Conservation (phyloP, 163 green algal species). For the Scenedesmus sp. region DNA sequence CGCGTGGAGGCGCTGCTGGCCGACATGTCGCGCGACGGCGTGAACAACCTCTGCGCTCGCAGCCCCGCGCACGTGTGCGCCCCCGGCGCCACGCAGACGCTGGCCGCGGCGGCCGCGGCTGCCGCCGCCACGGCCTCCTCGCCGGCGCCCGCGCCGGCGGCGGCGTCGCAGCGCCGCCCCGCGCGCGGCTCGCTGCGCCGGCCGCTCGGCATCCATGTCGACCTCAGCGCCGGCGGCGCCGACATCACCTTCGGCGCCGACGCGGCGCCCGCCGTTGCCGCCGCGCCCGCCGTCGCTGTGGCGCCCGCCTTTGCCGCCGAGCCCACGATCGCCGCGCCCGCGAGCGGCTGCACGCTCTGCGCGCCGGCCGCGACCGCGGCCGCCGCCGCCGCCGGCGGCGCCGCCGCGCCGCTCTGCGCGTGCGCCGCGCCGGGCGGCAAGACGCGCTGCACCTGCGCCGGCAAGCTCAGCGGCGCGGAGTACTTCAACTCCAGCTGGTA, state of each 20-base stretch:
- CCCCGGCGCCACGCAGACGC: neutral
- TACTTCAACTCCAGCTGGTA: conserved; percentile 23
- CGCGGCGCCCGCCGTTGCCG: too few relatives aligned
- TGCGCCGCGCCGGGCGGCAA: conserved; percentile 31
- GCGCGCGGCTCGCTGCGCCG: too few relatives aligned
- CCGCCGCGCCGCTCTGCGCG: neutral
- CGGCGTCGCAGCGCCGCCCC: conserved; percentile 6
- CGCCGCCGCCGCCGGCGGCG: too few relatives aligned
- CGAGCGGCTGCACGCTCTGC: neutral
- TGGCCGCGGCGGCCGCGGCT: too few relatives aligned
- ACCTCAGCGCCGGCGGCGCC: too few relatives aligned
- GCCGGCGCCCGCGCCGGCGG: too few relatives aligned
- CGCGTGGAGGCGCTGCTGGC: conserved; percentile 1
- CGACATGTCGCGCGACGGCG: conserved; percentile 21
- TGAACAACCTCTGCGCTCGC: conserved; percentile 23
- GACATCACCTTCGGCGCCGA: too few relatives aligned
- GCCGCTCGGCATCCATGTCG: neutral
- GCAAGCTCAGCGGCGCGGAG: conserved; percentile 2
- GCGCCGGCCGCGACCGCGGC: neutral
- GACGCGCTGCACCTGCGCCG: conserved; percentile 17
- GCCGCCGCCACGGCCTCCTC: too few relatives aligned
- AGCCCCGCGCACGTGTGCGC: conserved; percentile 6
- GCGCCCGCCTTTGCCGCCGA: too few relatives aligned
- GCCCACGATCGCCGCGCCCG: too few relatives aligned
- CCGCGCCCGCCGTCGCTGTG: too few relatives aligned